Evolutionary conservation across 176 grass and related monocot genomes (phyloP).

Genomic region (Carex parvula): DNA sequence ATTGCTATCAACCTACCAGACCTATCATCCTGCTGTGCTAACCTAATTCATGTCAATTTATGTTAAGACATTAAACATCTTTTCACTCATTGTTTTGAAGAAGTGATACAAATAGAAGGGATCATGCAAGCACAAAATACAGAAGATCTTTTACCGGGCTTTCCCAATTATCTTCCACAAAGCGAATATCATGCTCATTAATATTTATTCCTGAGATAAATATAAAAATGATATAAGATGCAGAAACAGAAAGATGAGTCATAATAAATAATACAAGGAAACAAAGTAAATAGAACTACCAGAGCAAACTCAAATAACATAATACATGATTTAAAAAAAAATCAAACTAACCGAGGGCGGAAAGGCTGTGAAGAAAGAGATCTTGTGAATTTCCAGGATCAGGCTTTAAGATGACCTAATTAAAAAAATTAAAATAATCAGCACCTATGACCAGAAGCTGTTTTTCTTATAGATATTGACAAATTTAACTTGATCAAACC

Average conservation of each 20-base stretch:
- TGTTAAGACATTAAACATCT: not conserved
- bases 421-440: constrained; percentile 11
- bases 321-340: constrained; percentile 1
- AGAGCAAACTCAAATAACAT: not conserved
- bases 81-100: constrained; percentile 3
- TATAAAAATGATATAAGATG: constrained; percentile 3
- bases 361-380: constrained; percentile 87
- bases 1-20: not conserved
- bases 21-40: not conserved
- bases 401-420: constrained; percentile 90
- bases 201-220: constrained; percentile 45
- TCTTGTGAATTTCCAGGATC: constrained; percentile 90
- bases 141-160: constrained; percentile 58
- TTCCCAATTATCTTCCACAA: constrained; percentile 98
- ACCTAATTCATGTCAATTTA: constrained; percentile 2
- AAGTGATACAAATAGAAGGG: not conserved
- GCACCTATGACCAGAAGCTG: not conserved
- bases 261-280: not conserved
- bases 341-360: constrained; percentile 55
- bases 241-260: not conserved
- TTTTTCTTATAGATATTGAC: not conserved
- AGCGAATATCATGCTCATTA: constrained; percentile 81
- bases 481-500: constrained; percentile 36
- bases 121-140: constrained; percentile 1
- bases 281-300: not conserved